phyloP scores from a whole-genome alignment of 768 basidiomycete genomes.

The Lepiota subincarnata region DNA sequence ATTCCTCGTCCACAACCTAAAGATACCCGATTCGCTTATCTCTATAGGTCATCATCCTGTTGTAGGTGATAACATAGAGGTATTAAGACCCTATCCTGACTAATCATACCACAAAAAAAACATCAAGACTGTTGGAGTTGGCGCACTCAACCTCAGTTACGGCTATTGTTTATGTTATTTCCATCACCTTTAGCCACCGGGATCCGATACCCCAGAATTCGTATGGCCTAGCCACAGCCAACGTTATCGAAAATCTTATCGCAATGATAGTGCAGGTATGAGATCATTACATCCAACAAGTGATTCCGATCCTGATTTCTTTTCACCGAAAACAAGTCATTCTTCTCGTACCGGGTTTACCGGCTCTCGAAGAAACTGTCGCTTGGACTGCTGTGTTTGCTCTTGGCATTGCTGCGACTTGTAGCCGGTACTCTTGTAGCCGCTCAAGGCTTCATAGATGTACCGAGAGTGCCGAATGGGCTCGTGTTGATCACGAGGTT shows the following conservation, averaged over 20 bases:
- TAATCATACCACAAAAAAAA: not conserved
- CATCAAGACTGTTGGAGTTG: not conserved
- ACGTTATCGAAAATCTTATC: not conserved
- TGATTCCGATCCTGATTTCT: too few species aligned
- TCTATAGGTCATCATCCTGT: not conserved
- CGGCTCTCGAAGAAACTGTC: slow-evolving; percentile 15
- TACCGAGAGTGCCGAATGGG: slow-evolving; percentile 20
- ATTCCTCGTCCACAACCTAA: not conserved
- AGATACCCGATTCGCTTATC: not conserved
- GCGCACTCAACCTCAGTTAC: not conserved
- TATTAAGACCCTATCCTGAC: not conserved
- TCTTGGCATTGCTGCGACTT: slow-evolving; percentile 18
- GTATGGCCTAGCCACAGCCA: not conserved
- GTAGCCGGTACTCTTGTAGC: slow-evolving; percentile 16
- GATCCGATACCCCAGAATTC: not conserved
- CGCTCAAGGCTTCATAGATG: slow-evolving; percentile 19
- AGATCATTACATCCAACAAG: too few species aligned
- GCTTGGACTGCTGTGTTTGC: slow-evolving; percentile 15
- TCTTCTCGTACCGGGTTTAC: slow-evolving; percentile 22
- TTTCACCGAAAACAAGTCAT: not conserved
- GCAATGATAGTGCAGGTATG: not conserved
- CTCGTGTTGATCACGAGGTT: slow-evolving; percentile 16
- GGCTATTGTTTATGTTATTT: slow-evolving; percentile 1
- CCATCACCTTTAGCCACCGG: not conserved
- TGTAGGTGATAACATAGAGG: not conserved